A percentile compares a stretch with the other conserved stretches of the same genome.
Evolutionary conservation across 495 filamentous ascomycete species (phyloP).

Genomic region (Annulohypoxylon bovei): DNA sequence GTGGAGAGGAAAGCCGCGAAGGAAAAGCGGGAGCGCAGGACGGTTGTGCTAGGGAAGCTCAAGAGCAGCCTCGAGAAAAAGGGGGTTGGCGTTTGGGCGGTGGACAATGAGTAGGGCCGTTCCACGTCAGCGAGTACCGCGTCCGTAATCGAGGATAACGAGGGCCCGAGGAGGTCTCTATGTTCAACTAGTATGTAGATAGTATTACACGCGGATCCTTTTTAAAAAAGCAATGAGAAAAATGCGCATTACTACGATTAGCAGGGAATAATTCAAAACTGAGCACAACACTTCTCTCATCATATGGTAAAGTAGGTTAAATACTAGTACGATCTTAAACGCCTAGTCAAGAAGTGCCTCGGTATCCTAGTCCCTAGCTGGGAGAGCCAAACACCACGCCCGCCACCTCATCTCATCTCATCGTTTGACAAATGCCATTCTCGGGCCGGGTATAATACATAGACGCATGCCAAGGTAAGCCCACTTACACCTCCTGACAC

Average conservation of each 20-base stretch:
- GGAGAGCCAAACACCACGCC: conserved; percentile 1
- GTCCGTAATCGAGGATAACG: background rate
- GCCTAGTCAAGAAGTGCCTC: conserved; percentile 6
- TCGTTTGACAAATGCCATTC: conserved; percentile 17
- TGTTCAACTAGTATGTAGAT: conserved; percentile 11
- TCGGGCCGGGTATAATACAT: conserved; percentile 34
- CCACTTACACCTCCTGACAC: conserved; percentile 4
- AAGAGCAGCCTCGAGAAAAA: conserved; percentile 50
- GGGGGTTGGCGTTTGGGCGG: conserved; percentile 50
- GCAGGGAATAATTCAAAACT: background rate
- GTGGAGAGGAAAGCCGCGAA: conserved; percentile 61
- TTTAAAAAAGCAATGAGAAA: background rate
- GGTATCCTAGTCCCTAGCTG: conserved; percentile 16
- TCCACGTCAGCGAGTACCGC: background rate
- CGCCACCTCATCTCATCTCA: conserved; percentile 10
- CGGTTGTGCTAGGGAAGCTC: conserved; percentile 60
- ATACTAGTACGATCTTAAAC: conserved; percentile 7
- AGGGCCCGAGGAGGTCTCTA: background rate
- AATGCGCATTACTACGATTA: conserved; percentile 2
- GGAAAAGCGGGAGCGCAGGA: conserved; percentile 64
- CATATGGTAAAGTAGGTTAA: background rate
- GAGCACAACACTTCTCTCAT: background rate
- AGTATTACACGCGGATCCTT: conserved; percentile 1
- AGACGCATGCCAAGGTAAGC: conserved; percentile 3
- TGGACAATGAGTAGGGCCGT: conserved; percentile 43